Conservation (phyloP, 2,329 filamentous ascomycete genomes). For the Trichoderma koningii region DNA sequence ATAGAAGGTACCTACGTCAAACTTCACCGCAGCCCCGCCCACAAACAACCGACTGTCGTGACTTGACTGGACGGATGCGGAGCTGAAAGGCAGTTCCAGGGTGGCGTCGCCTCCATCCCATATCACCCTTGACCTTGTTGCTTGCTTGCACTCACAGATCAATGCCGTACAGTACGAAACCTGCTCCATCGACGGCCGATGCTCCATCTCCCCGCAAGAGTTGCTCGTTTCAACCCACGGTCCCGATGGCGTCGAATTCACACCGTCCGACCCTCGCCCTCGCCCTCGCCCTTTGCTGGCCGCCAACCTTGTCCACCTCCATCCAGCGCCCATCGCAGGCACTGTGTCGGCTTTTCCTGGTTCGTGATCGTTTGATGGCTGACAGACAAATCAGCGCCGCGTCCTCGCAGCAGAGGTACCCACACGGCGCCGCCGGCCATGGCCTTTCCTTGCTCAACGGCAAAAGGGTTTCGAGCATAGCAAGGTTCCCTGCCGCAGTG, state of each 20-base stretch:
- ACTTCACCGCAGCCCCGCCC: conserved; percentile 24
- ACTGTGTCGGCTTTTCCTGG: conserved; percentile 19
- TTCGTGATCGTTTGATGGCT: conserved; percentile 13
- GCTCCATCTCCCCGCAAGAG: conserved; percentile 27
- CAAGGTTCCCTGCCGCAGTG: conserved; percentile 33
- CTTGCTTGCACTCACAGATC: neutral
- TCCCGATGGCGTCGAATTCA: conserved; percentile 29
- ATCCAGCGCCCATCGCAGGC: conserved; percentile 3
- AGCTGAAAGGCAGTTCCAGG: conserved; percentile 6
- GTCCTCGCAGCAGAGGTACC: conserved; percentile 3
- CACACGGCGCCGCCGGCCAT: conserved; percentile 27
- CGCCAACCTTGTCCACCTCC: neutral
- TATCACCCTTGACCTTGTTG: neutral
- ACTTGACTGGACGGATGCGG: conserved; percentile 18
- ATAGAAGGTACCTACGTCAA: neutral
- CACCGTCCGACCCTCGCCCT: conserved; percentile 22
- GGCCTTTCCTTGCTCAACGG: conserved; percentile 24
- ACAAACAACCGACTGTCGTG: neutral
- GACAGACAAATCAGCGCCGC: conserved; percentile 24
- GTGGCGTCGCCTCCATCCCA: conserved; percentile 25
- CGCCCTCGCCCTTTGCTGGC: neutral
- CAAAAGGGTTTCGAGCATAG: conserved; percentile 15
- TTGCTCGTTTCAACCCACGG: conserved; percentile 23
- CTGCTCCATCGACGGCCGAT: too few relatives aligned
- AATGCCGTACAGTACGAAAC: too few relatives aligned